A percentile compares a stretch with the other conserved stretches of the same genome.
Conservation (phyloP, 148 eudicot species). For the Dianthus caryophyllus region DNA sequence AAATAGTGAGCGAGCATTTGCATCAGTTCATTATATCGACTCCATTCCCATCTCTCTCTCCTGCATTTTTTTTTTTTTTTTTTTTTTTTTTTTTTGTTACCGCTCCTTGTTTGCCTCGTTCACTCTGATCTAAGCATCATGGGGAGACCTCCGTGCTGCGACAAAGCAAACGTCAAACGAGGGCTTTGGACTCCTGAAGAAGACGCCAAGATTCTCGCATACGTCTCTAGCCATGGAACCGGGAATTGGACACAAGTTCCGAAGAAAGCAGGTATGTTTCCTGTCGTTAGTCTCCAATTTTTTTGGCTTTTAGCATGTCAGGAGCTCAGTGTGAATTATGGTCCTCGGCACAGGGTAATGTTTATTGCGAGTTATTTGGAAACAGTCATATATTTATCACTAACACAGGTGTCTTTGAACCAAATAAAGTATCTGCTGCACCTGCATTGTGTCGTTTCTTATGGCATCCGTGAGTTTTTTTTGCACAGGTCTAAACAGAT, state of each 20-base stretch:
- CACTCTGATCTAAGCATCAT: slow-evolving; percentile 33
- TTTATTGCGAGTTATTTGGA: too few relatives aligned
- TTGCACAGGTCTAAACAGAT: slow-evolving; percentile 74
- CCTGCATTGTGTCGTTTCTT: not conserved
- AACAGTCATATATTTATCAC: too few relatives aligned
- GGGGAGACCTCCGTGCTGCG: slow-evolving; percentile 98
- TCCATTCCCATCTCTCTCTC: slow-evolving; percentile 16
- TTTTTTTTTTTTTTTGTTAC: slow-evolving; percentile 35
- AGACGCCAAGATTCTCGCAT: slow-evolving; percentile 95
- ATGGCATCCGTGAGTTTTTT: not conserved
- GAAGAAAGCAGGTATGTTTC: slow-evolving; percentile 79
- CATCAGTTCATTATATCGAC: slow-evolving; percentile 46
- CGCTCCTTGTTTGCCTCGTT: slow-evolving; percentile 10
- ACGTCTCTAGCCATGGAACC: slow-evolving; percentile 82
- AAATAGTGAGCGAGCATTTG: slow-evolving; percentile 36
- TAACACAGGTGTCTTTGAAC: too few relatives aligned
- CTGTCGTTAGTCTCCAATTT: too few relatives aligned
- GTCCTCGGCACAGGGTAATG: too few relatives aligned
- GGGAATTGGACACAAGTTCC: slow-evolving; percentile 98
- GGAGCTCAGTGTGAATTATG: too few relatives aligned
- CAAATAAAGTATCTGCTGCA: not conserved
- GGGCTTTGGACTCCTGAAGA: slow-evolving; percentile 97
- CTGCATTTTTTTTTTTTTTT: slow-evolving; percentile 14
- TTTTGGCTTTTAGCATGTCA: not conserved
- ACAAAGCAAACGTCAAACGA: slow-evolving; percentile 82